Conservation (phyloP, 495 filamentous ascomycete species). For the Neurospora sp. region DNA sequence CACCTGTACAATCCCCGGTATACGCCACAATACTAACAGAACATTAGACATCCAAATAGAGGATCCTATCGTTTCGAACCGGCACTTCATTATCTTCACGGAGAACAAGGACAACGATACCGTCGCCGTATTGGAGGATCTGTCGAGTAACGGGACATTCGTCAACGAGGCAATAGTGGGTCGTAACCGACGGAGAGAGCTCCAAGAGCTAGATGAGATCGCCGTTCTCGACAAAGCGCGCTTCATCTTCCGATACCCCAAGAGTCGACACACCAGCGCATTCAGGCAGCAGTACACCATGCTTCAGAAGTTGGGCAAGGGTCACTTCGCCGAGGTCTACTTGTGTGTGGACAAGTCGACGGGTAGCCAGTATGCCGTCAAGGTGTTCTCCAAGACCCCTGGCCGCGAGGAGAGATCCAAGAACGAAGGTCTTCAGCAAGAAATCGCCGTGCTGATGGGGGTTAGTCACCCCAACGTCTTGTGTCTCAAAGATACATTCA, state of each 20-base stretch:
- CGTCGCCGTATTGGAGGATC: conserved; percentile 78
- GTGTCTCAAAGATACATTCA: conserved; percentile 90
- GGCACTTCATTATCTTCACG: conserved; percentile 82
- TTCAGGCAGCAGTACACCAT: conserved; percentile 83
- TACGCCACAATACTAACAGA: conserved; percentile 8
- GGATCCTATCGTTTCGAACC: conserved; percentile 82
- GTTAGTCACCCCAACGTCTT: conserved; percentile 94
- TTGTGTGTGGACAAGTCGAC: conserved; percentile 78
- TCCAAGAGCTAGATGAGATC: conserved; percentile 83
- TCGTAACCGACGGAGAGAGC: conserved; percentile 79
- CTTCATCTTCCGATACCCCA: conserved; percentile 85
- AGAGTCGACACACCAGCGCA: conserved; percentile 57
- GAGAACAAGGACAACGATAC: conserved; percentile 75
- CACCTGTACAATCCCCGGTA: neutral
- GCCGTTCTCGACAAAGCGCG: conserved; percentile 70
- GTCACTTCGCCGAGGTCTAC: conserved; percentile 93
- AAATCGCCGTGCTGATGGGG: conserved; percentile 91
- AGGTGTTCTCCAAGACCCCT: conserved; percentile 77
- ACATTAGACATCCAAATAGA: conserved; percentile 64
- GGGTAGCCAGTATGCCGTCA: conserved; percentile 80
- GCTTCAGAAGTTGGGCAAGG: conserved; percentile 82
- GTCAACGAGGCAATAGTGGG: conserved; percentile 88
- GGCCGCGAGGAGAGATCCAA: conserved; percentile 72
- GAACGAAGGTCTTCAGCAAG: conserved; percentile 79
- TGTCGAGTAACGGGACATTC: conserved; percentile 94